Evolutionary conservation across 805 yeast species (phyloP).

Genomic region (Starmerella bombi): DNA sequence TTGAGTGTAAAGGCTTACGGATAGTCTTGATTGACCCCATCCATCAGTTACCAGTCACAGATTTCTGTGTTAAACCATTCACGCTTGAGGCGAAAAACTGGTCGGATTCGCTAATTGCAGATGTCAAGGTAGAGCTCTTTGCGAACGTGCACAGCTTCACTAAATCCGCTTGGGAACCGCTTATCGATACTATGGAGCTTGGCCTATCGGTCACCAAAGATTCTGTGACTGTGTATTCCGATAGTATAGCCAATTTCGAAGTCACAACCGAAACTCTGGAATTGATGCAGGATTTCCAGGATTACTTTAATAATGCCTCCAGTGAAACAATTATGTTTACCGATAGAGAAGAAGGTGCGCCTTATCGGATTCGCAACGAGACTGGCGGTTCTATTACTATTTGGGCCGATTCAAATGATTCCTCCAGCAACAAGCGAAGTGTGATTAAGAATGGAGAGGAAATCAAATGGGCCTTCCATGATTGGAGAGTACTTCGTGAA

Average conservation of each 20-base stretch:
- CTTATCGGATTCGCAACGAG: constrained; percentile 67
- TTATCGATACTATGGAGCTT: constrained; percentile 77
- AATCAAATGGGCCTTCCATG: constrained; percentile 84
- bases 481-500: constrained; percentile 81
- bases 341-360: constrained; percentile 66
- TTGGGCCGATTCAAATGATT: constrained; percentile 46
- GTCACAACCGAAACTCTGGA: constrained; percentile 73
- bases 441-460: constrained; percentile 35
- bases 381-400: constrained; percentile 73
- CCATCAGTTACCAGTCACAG: constrained; percentile 79
- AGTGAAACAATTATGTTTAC: constrained; percentile 19
- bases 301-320: constrained; percentile 28
- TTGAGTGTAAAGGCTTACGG: constrained; percentile 61
- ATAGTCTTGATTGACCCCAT: constrained; percentile 79
- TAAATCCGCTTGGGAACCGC: constrained; percentile 88
- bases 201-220: constrained; percentile 50
- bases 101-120: constrained; percentile 71
- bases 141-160: constrained; percentile 78
- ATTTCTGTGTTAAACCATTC: constrained; percentile 60
- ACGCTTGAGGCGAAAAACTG: constrained; percentile 59
- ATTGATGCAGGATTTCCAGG: constrained; percentile 53
- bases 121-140: constrained; percentile 47
- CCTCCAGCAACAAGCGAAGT: constrained; percentile 13
- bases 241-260: constrained; percentile 65
- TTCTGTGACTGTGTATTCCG: constrained; percentile 56